Evolutionary conservation across 164 flowering plant species (phyloP).

Genomic region (Santalum album): DNA sequence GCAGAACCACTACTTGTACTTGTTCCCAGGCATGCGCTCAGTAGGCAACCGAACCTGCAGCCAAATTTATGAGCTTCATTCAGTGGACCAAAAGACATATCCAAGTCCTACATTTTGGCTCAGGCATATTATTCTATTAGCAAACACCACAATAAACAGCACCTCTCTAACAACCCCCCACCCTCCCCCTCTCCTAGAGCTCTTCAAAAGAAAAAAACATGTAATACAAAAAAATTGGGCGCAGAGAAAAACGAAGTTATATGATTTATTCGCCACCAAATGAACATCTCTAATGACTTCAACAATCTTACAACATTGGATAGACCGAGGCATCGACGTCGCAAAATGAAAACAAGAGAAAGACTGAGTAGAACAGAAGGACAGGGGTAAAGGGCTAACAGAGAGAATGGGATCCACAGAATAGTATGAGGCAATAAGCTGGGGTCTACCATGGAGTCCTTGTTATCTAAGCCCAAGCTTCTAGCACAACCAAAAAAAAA

Average conservation of each 20-base stretch:
- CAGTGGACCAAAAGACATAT: slow-evolving; percentile 7
- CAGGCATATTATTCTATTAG: slow-evolving; percentile 10
- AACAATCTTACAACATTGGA: neutral
- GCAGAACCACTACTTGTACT: slow-evolving; percentile 28
- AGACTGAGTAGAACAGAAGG: slow-evolving; percentile 1
- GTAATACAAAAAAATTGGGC: no score
- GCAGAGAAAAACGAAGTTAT: no score
- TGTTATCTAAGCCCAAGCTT: neutral
- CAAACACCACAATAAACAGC: neutral
- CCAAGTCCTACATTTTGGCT: slow-evolving; percentile 18
- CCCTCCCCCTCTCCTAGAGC: neutral
- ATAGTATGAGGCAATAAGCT: slow-evolving; percentile 5
- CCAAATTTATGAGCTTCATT: neutral
- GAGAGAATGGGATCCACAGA: slow-evolving; percentile 6
- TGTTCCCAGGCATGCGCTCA: slow-evolving; percentile 47
- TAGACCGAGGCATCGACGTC: neutral
- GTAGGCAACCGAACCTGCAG: slow-evolving; percentile 13
- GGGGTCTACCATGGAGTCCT: slow-evolving; percentile 5
- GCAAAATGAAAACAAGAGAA: neutral
- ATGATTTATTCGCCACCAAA: neutral
- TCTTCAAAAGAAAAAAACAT: neutral
- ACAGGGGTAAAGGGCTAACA: neutral
- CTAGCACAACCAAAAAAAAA: neutral
- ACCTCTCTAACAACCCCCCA: neutral
- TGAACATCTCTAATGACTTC: slow-evolving; percentile 1